These are phyloP conservation scores for Lentinus brumalis DNA, from an alignment of 768 basidiomycete species.

Conservation along the genomic window DNA sequence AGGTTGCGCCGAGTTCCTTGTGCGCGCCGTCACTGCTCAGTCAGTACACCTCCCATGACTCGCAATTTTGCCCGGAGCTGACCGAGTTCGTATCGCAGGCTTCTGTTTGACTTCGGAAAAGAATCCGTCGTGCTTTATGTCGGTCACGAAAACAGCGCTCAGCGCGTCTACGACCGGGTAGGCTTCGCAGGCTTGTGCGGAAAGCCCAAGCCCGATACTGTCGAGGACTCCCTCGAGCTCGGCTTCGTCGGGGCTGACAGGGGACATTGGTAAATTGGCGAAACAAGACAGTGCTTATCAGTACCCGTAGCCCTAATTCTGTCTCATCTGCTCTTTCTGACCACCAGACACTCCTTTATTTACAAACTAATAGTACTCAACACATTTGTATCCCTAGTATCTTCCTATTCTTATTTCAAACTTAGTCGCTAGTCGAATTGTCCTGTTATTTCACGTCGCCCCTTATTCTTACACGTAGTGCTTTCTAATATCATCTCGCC, in stretches of 20 bases:
- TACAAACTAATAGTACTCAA: background rate
- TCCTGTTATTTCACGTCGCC: background rate
- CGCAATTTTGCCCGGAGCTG: constrained; percentile 12
- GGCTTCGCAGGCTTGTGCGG: constrained; percentile 52
- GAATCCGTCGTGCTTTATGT: constrained; percentile 57
- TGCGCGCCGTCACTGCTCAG: constrained; percentile 47
- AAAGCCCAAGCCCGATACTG: constrained; percentile 38
- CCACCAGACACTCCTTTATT: background rate
- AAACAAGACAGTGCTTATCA: background rate
- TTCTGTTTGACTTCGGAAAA: constrained; percentile 46
- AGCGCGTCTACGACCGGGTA: constrained; percentile 54
- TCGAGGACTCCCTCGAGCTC: constrained; percentile 54
- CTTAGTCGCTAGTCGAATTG: background rate
- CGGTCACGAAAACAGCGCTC: constrained; percentile 51
- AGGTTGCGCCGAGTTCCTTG: constrained; percentile 55
- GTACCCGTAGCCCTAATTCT: background rate
- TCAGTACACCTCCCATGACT: constrained; percentile 28
- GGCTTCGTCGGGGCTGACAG: constrained; percentile 48
- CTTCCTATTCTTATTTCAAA: background rate
- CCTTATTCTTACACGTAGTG: background rate
- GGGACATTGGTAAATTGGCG: constrained; percentile 53
- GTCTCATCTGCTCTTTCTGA: background rate
- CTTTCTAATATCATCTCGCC: background rate
- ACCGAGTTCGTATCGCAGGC: constrained; percentile 30
- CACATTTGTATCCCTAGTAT: constrained; percentile 1